Base-by-base conservation (phyloP, 2,329 filamentous ascomycete species). In the Seiridium unicorne region DNA sequence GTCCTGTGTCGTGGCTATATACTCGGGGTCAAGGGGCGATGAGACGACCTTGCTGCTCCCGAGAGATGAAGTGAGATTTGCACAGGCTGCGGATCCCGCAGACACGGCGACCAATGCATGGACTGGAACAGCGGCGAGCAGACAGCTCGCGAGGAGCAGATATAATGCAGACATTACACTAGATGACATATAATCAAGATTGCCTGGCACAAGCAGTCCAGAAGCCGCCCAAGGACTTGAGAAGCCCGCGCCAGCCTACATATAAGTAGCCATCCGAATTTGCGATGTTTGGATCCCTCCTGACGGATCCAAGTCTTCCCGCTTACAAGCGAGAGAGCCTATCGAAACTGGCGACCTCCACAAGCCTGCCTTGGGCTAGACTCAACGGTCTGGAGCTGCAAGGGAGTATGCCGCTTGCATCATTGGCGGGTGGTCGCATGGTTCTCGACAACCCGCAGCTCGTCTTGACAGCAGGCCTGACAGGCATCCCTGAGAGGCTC, bases 1-100 rank as follows among this genome's bases (percentile, higher is more conserved):
- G 56, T 67, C 66, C 11, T 59, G 55, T 35, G 63, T 68, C 54
- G n/a, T 62, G 42, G 34, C 61, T 55, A 56, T 69, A 65, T 46
- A 64, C n/a, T 59, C 55, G 13, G 61, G 49, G 53, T 61, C 63
- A 35, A 69, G 32, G 9, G 60, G 56, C 36, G 57, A 66, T 10
- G 35, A 63, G 44, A 55, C 61, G 38, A 62, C 61, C 46, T 62
- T 60, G 36, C 10, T 49, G 8, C 13, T 36, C n/a, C 61, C 61
- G 35, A 62, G 55, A 6, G 46, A 51, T 4, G 58, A 56, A 4
- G 58, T 57, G 51, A 60, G 26, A 36, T 56, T 57, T 8, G 35
- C n/a, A 36, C 58, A 60, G 32, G 58, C 58, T 10, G 34, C 35
- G 7, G 58, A n/a, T 8, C 51, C 53, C 31, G 58, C 36, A 9